A percentile compares a stretch with the other conserved stretches of the same genome.
Conservation (phyloP, 2,329 filamentous ascomycete species). For the Ophiocordyceps camponoti-floridani region DNA sequence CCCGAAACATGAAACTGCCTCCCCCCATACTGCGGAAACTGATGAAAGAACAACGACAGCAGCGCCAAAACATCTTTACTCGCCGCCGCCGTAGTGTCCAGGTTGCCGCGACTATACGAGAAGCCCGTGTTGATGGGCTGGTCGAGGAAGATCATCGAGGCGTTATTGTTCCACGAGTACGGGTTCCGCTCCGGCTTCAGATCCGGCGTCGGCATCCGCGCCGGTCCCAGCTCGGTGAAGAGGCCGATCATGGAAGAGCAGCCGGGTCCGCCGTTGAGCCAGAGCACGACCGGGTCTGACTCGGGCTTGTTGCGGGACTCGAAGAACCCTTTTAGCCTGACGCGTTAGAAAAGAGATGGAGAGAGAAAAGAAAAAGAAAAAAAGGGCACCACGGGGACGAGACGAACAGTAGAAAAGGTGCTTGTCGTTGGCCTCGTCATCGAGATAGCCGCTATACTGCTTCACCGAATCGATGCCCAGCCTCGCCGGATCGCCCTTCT, state of each 20-base stretch:
- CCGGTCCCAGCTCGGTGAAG: conserved; percentile 59
- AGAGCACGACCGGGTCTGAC: conserved; percentile 32
- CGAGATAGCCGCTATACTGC: not conserved
- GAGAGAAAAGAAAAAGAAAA: not conserved
- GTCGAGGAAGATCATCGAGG: conserved; percentile 55
- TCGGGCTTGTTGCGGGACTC: conserved; percentile 20
- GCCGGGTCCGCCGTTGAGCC: conserved; percentile 22
- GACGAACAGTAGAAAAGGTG: not conserved
- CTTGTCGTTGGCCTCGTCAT: not conserved
- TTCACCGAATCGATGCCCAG: not conserved
- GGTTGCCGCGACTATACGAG: conserved; percentile 6
- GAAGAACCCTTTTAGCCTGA: conserved; percentile 18
- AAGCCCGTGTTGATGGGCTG: conserved; percentile 28
- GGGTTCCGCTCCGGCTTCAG: conserved; percentile 27
- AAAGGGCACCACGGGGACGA: not conserved
- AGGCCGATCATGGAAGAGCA: conserved; percentile 20
- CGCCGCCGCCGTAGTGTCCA: not conserved
- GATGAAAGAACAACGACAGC: conserved; percentile 92
- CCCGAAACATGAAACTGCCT: conserved; percentile 96
- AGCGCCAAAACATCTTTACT: conserved; percentile 35
- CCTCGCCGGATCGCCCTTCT: conserved; percentile 30
- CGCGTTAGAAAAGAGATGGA: not conserved
- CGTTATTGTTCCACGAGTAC: conserved; percentile 43
- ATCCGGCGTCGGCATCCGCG: conserved; percentile 36
- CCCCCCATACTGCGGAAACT: conserved; percentile 84